These are phyloP conservation scores for Cryptococcus jaspeensis DNA, from an alignment of 1,284 basidiomycete species.

Conservation along the genomic window DNA sequence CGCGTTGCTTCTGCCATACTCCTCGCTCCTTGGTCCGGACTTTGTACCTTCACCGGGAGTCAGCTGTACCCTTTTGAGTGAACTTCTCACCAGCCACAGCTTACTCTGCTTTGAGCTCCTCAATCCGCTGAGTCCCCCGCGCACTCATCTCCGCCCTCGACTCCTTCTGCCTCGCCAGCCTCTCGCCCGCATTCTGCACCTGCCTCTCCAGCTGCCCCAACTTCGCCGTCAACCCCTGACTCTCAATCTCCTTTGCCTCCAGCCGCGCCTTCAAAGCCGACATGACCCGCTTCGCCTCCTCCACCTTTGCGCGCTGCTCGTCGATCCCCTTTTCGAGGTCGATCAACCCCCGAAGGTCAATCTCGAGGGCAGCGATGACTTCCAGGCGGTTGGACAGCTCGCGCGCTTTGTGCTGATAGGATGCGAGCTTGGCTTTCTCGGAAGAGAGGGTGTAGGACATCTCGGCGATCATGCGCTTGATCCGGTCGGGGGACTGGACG, in stretches of 20 bases:
- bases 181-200: constrained; percentile 70
- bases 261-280: constrained; percentile 64
- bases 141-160: constrained; percentile 71
- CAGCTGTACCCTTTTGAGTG: background rate
- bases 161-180: constrained; percentile 68
- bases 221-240: constrained; percentile 64
- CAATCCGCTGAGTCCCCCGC: constrained; percentile 66
- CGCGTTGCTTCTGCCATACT: constrained; percentile 27
- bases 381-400: constrained; percentile 73
- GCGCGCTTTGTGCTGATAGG: constrained; percentile 67
- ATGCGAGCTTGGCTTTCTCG: constrained; percentile 59
- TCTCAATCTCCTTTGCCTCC: constrained; percentile 68
- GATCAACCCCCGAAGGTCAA: constrained; percentile 51
- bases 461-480: constrained; percentile 70
- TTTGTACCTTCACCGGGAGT: constrained; percentile 21
- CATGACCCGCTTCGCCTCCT: constrained; percentile 63
- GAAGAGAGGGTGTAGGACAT: constrained; percentile 66
- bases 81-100: constrained; percentile 46
- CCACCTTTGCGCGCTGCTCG: constrained; percentile 64
- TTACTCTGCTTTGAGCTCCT: constrained; percentile 69
- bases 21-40: constrained; percentile 31
- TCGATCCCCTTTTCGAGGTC: constrained; percentile 57
- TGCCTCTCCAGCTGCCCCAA: constrained; percentile 71
- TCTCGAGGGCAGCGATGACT: constrained; percentile 69
- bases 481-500: constrained; percentile 81